These are phyloP conservation scores for Talaromyces amestolkiae DNA, from an alignment of 2,329 filamentous ascomycete species.

Conservation along the genomic window DNA sequence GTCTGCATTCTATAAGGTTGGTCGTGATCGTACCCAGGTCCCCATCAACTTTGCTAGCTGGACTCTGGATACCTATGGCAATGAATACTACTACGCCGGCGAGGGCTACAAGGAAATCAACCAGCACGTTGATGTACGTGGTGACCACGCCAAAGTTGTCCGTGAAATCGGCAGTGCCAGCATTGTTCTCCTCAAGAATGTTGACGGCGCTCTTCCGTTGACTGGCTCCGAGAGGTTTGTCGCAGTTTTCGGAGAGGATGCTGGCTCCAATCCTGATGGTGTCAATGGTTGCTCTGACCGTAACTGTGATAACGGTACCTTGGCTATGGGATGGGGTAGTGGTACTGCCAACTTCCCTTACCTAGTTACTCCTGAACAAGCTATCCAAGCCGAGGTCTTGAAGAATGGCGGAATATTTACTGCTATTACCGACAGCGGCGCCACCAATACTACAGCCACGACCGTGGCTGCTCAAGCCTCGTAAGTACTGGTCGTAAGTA, in stretches of 20 bases:
- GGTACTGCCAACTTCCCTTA: constrained; percentile 62
- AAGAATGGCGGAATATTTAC: constrained; percentile 64
- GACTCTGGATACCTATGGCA: constrained; percentile 73
- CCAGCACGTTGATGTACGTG: constrained; percentile 78
- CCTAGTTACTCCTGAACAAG: constrained; percentile 60
- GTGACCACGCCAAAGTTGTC: constrained; percentile 69
- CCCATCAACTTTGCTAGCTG: constrained; percentile 85
- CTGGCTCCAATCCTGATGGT: constrained; percentile 69
- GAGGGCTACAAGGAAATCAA: constrained; percentile 69
- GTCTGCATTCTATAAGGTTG: constrained; percentile 63
- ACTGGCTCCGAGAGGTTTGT: constrained; percentile 69
- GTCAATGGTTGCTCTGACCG: constrained; percentile 77
- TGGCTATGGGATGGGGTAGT: constrained; percentile 64
- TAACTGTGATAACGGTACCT: constrained; percentile 58
- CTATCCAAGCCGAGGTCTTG: constrained; percentile 66
- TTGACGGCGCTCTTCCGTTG: constrained; percentile 67
- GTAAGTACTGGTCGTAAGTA: constrained; percentile 20
- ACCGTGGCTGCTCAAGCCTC: constrained; percentile 52
- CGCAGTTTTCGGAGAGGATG: constrained; percentile 78
- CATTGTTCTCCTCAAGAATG: constrained; percentile 86
- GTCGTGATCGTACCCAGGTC: constrained; percentile 51
- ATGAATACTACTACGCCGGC: constrained; percentile 61
- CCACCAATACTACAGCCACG: constrained; percentile 49
- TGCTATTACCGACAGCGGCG: constrained; percentile 58
- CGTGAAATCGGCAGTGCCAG: constrained; percentile 75